Evolutionary conservation across 164 flowering plant species (phyloP).

Genomic region (Chimonanthus praecox): DNA sequence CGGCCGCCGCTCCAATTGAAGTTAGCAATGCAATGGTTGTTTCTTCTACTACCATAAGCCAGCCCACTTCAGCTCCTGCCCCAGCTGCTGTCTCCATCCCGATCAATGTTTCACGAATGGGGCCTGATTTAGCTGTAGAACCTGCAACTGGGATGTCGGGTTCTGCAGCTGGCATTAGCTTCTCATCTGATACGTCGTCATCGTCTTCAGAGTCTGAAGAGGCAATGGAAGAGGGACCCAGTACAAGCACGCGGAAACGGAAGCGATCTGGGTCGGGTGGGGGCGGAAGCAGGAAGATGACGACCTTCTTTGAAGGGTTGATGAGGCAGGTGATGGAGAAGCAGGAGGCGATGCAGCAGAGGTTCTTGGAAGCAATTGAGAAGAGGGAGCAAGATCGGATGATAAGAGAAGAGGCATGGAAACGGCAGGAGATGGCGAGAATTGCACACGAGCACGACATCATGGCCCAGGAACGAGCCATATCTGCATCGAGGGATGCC

Average conservation of each 20-base stretch:
- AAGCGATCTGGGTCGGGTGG: conserved; percentile 24
- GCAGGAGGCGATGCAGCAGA: conserved; percentile 67
- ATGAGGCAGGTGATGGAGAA: conserved; percentile 73
- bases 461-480: conserved; percentile 56
- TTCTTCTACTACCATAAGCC: conserved; percentile 5
- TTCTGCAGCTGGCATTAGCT: conserved; percentile 32
- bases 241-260: conserved; percentile 27
- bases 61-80: not conserved
- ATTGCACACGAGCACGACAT: conserved; percentile 51
- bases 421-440: conserved; percentile 60
- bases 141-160: conserved; percentile 1
- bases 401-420: conserved; percentile 79
- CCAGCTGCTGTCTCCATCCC: not conserved
- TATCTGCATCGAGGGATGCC: conserved; percentile 62
- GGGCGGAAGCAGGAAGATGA: conserved; percentile 31
- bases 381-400: conserved; percentile 68
- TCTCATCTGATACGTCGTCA: conserved; percentile 44
- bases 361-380: conserved; percentile 60
- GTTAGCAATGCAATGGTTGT: conserved; percentile 9
- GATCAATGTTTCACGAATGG: not conserved
- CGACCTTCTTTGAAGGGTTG: conserved; percentile 50
- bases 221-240: conserved; percentile 9
- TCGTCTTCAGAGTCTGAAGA: conserved; percentile 18
- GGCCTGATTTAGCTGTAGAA: conserved; percentile 4
- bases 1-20: not conserved